These are phyloP conservation scores for Oryza longistaminata DNA, from an alignment of 176 grass and related monocot genomes.

Conservation along the genomic window DNA sequence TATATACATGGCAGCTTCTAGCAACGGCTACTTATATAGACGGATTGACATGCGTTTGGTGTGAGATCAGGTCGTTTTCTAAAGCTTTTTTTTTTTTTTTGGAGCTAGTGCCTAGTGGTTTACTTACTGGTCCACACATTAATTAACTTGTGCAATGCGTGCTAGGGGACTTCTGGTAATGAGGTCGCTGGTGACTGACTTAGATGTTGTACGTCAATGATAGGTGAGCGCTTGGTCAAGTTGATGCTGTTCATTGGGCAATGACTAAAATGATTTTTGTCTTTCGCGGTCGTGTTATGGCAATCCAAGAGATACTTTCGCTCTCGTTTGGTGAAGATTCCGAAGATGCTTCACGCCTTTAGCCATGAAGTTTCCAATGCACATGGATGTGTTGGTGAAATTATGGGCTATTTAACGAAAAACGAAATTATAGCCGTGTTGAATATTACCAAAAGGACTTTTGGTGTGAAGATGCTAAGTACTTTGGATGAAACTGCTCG, in stretches of 20 bases:
- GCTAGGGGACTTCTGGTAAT: background rate
- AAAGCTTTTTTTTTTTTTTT: no score
- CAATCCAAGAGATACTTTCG: background rate
- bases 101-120: no score
- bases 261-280: no score
- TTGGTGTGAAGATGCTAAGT: background rate
- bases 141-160: no score
- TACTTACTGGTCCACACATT: no score
- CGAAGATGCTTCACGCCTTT: background rate
- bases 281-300: background rate
- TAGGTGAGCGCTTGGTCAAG: background rate
- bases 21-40: conserved; percentile 6
- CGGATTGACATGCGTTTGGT: background rate
- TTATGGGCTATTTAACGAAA: background rate
- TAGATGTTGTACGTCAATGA: background rate
- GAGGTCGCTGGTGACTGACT: background rate
- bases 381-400: background rate
- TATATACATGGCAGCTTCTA: background rate
- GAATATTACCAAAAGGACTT: background rate
- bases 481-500: background rate
- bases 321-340: background rate
- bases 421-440: background rate
- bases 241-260: background rate
- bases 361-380: background rate
- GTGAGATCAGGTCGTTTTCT: background rate